Evolutionary conservation across 1,284 basidiomycete genomes (phyloP), one percentile per base, ranked within the genome.

Genomic region (Tilletia setariae): DNA sequence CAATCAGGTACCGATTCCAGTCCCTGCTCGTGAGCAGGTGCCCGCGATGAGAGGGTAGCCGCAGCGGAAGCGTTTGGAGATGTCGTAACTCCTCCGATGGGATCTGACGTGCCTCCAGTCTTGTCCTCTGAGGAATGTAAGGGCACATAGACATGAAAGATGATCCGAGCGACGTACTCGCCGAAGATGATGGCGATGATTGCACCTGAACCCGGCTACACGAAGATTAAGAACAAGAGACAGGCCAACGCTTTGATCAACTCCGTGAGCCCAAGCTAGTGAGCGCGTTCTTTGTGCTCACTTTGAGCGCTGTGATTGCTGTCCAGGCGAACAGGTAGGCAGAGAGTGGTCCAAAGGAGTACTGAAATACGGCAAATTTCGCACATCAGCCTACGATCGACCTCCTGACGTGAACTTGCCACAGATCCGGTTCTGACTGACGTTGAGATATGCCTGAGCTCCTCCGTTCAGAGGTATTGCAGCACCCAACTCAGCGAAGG

Each of bases 131-230:
- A 62, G n/a, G 66, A 28, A 23, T 23, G 42, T 40, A 53, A 19
- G 43, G 47, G 49, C 21, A 68, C 70, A 9, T 76, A 79, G 7
- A 83, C 75, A 65, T 86, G 85, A 63, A 83, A 85, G 23, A 86
- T 66, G 61, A 87, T 83, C 4, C 86, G 81, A 53, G 85, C 95
- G 68, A 96, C 83, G 81, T 98, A 98, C 84, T 98, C 95, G 89
- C 74, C 77, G 70, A 80, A 76, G 46, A 79, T 79, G 19, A 79
- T 83, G 1, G 86, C 83, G 35, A 87, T 86, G 74, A 87, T 87
- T 0, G 86, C 87, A 21, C 85, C 84, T 1, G 84, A 83, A 0
- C 87, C 92, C 74, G 93, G 83, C 56, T 61, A 21, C 2, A 35
- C 1, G 49, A 63, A 25, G 65, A 49, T 16, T 3, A 62, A 3